These are phyloP conservation scores for Rubroboletus satanas DNA, from an alignment of 768 basidiomycete species.

Conservation along the genomic window DNA sequence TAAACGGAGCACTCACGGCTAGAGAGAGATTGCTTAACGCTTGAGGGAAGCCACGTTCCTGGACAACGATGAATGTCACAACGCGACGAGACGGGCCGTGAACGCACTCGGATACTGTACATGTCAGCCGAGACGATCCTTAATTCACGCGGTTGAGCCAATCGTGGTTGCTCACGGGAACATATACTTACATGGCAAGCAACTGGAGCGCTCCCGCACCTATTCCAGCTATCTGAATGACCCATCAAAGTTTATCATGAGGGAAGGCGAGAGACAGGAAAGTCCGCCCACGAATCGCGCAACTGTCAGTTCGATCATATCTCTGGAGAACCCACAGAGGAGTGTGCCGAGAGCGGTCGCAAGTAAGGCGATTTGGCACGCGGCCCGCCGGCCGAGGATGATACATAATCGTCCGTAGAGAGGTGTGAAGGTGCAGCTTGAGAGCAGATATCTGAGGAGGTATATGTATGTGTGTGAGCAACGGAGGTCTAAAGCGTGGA, in stretches of 20 bases:
- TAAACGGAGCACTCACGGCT: constrained; percentile 1
- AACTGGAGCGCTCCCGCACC: constrained; percentile 12
- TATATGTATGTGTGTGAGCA: neutral
- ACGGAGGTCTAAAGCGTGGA: neutral
- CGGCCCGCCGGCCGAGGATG: constrained; percentile 11
- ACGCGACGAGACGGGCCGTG: neutral
- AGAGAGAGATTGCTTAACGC: constrained; percentile 39
- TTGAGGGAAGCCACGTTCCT: constrained; percentile 25
- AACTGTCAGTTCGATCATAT: constrained; percentile 9
- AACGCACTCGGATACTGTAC: constrained; percentile 10
- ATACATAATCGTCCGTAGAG: constrained; percentile 18
- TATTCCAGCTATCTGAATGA: constrained; percentile 10
- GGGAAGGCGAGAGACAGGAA: neutral
- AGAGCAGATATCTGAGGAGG: constrained; percentile 10
- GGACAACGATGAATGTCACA: neutral
- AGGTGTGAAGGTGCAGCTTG: constrained; percentile 17
- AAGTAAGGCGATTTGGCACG: constrained; percentile 15
- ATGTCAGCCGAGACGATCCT: constrained; percentile 14
- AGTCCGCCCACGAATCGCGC: constrained; percentile 13
- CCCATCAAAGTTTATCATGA: neutral
- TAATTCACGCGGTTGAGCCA: neutral
- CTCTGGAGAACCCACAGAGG: constrained; percentile 7
- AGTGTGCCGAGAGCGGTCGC: constrained; percentile 9
- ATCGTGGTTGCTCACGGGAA: neutral
- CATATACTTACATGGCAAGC: constrained; percentile 6